These are phyloP conservation scores for Fusarium redolens DNA, from an alignment of 2,329 filamentous ascomycete species.

Conservation along the genomic window DNA sequence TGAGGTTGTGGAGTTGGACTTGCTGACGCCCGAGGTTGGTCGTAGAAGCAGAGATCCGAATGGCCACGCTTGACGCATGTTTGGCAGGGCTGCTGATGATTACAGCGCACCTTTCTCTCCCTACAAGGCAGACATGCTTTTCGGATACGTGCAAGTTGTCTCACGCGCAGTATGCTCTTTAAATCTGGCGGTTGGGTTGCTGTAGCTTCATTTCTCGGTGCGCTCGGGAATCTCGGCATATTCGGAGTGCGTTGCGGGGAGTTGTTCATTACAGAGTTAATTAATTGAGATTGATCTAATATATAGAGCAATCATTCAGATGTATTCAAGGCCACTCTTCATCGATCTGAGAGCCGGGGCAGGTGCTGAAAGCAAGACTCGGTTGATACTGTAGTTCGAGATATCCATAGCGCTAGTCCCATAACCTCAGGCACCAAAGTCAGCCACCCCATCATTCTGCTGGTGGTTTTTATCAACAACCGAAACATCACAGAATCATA, in stretches of 20 bases:
- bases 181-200: background rate
- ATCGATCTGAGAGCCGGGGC: fast-evolving
- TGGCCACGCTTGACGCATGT: slow-evolving; percentile 27
- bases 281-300: fast-evolving
- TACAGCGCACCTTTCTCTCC: slow-evolving; percentile 27
- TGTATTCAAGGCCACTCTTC: background rate
- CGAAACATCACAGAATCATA: background rate
- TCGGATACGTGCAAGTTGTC: slow-evolving; percentile 48
- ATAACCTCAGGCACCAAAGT: background rate
- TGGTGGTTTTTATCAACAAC: background rate
- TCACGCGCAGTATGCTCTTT: slow-evolving; percentile 8
- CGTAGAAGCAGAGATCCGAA: slow-evolving; percentile 15
- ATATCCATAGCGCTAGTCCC: background rate
- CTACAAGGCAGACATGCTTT: slow-evolving; percentile 52
- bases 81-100: slow-evolving; percentile 25
- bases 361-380: background rate
- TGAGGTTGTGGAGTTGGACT: background rate
- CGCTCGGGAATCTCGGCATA: slow-evolving; percentile 1
- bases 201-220: background rate
- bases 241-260: background rate
- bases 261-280: background rate
- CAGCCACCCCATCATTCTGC: background rate
- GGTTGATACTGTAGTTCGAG: background rate
- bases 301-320: fast-evolving
- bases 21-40: background rate